Conservation (phyloP, 305 asterid genomes). For the Nicotiana rustica region DNA sequence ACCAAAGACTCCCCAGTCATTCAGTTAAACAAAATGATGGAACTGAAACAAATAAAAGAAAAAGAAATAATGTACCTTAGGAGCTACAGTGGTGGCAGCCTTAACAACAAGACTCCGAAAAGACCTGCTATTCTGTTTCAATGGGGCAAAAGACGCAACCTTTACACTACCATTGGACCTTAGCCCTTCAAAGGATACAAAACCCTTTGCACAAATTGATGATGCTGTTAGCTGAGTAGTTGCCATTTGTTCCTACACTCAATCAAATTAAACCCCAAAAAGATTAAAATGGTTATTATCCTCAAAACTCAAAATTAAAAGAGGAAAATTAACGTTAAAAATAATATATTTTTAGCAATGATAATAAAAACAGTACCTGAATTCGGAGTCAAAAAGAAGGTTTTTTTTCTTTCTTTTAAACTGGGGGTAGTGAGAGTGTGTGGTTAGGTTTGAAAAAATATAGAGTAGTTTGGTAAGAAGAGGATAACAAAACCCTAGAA, state of each 20-base stretch:
- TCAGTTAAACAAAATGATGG: background rate
- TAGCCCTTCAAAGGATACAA: conserved; percentile 52
- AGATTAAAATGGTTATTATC: background rate
- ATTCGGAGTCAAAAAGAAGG: background rate
- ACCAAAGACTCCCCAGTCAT: background rate
- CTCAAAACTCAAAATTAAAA: background rate
- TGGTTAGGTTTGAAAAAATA: background rate
- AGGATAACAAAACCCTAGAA: conserved; percentile 60
- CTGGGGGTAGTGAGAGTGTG: background rate
- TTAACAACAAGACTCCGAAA: conserved; percentile 74
- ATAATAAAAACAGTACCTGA: background rate
- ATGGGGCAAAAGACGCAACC: conserved; percentile 44
- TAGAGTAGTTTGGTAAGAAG: conserved; percentile 29
- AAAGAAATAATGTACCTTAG: conserved; percentile 57
- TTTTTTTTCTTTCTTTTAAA: background rate
- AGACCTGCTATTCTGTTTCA: conserved; percentile 43
- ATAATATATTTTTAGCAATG: background rate
- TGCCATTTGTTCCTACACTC: conserved; percentile 43
- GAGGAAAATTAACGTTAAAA: background rate
- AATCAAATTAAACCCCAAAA: background rate
- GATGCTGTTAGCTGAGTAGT: conserved; percentile 50
- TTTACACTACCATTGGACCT: conserved; percentile 42
- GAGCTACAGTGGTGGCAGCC: conserved; percentile 87
- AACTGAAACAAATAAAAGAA: background rate
- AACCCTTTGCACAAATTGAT: conserved; percentile 46